phyloP scores from a whole-genome alignment of 768 basidiomycete genomes.

The Kondoa subrosea region DNA sequence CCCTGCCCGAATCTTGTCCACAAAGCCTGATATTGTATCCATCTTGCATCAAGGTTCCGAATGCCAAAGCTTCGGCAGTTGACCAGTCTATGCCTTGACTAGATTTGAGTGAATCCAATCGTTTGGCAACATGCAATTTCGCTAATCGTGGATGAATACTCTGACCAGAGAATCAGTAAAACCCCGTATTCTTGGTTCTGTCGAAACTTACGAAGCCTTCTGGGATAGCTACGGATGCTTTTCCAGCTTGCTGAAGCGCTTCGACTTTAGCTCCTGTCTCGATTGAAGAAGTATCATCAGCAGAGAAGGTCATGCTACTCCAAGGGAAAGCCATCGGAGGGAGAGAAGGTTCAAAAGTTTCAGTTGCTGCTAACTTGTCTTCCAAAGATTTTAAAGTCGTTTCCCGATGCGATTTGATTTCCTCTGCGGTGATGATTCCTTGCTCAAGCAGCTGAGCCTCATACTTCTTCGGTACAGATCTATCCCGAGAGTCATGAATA shows the following conservation, averaged over 20 bases:
- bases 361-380: background rate
- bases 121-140: constrained; percentile 21
- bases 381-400: background rate
- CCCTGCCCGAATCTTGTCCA: constrained; percentile 81
- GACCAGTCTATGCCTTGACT: constrained; percentile 72
- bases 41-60: constrained; percentile 67
- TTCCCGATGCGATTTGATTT: background rate
- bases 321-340: background rate
- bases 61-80: constrained; percentile 77
- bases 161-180: too few relatives aligned
- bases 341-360: background rate
- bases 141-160: constrained; percentile 19
- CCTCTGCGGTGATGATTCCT: constrained; percentile 31
- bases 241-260: constrained; percentile 47
- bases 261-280: constrained; percentile 42
- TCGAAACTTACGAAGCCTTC: background rate
- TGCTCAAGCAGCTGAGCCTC: constrained; percentile 50
- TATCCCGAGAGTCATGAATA: background rate
- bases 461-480: constrained; percentile 35
- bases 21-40: constrained; percentile 73
- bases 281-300: background rate
- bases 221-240: constrained; percentile 44
- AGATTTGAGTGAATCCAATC: constrained; percentile 16
- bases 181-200: too few relatives aligned
- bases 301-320: background rate